phyloP scores from a whole-genome alignment of 139 green algal genomes.

The Pleodorina starrii region DNA sequence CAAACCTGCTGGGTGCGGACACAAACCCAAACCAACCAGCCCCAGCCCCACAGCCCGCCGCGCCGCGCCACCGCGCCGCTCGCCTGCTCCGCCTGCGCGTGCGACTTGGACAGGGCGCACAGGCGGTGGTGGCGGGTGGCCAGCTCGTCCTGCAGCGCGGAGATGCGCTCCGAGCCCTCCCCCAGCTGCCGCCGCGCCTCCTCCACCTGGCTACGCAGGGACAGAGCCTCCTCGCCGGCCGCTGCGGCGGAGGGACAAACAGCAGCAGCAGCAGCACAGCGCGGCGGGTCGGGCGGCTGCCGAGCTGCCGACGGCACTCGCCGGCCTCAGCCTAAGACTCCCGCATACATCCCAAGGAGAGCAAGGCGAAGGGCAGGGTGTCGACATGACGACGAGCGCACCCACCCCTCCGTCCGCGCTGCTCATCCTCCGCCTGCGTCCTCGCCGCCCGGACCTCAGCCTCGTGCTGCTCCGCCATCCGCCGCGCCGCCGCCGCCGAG shows the following conservation, averaged over 20 bases:
- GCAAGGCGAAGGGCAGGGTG: no score
- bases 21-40: no score
- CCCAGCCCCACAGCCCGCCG: no score
- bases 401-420: constrained; percentile 28
- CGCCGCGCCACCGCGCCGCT: no score
- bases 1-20: no score
- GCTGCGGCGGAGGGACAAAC: not conserved
- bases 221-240: constrained; percentile 1
- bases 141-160: constrained; percentile 14
- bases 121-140: not conserved
- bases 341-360: no score
- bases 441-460: constrained; percentile 6
- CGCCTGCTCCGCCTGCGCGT: constrained; percentile 23
- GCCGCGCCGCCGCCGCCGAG: not conserved
- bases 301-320: no score
- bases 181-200: not conserved
- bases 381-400: no score
- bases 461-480: constrained; percentile 19
- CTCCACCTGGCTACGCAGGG: constrained; percentile 8
- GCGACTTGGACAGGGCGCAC: constrained; percentile 3
- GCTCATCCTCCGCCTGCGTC: constrained; percentile 28
- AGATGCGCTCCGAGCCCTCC: not conserved
- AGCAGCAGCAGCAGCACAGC: not conserved
- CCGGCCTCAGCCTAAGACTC: no score
- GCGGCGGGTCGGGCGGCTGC: no score